These are phyloP conservation scores for Pseudozyma sp. DNA, from an alignment of 1,284 basidiomycete genomes.

Conservation along the genomic window DNA sequence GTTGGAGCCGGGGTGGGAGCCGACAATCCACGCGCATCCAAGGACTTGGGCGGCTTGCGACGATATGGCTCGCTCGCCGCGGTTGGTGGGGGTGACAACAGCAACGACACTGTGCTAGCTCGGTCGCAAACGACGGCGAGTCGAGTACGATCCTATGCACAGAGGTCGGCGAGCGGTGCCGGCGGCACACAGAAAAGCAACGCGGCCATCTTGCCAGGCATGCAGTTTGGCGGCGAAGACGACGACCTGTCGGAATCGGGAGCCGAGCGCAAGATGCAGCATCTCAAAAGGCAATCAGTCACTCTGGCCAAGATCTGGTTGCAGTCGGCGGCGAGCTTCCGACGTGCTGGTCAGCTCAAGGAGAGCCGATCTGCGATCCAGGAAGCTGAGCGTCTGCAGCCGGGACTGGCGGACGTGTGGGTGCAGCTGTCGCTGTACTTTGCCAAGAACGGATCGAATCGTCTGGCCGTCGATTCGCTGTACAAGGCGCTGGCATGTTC, in stretches of 20 bases:
- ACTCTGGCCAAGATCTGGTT: conserved; percentile 89
- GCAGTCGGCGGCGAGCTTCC: conserved; percentile 91
- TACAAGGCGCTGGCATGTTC: conserved; percentile 67
- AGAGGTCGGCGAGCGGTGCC: conserved; percentile 20
- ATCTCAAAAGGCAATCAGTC: conserved; percentile 42
- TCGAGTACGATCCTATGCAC: conserved; percentile 35
- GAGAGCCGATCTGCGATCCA: conserved; percentile 90
- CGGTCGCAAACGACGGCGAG: conserved; percentile 27
- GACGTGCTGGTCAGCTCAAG: conserved; percentile 86
- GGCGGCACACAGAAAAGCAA: conserved; percentile 12
- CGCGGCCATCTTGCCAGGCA: conserved; percentile 32
- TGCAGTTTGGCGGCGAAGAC: conserved; percentile 22
- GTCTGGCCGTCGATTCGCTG: conserved; percentile 61
- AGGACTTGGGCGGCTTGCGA: conserved; percentile 29
- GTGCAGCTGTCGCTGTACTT: conserved; percentile 75
- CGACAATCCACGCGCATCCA: conserved; percentile 14
- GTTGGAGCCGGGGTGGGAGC: background rate
- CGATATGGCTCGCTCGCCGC: conserved; percentile 37
- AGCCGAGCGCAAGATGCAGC: conserved; percentile 29
- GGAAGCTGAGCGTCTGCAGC: conserved; percentile 91
- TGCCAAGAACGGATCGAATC: conserved; percentile 23
- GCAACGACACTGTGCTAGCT: conserved; percentile 23
- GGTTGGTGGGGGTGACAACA: conserved; percentile 18
- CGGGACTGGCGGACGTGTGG: conserved; percentile 89
- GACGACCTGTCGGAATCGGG: conserved; percentile 28